Conservation (phyloP, 2,329 filamentous ascomycete species). For the Teratosphaeriaceae sp. region DNA sequence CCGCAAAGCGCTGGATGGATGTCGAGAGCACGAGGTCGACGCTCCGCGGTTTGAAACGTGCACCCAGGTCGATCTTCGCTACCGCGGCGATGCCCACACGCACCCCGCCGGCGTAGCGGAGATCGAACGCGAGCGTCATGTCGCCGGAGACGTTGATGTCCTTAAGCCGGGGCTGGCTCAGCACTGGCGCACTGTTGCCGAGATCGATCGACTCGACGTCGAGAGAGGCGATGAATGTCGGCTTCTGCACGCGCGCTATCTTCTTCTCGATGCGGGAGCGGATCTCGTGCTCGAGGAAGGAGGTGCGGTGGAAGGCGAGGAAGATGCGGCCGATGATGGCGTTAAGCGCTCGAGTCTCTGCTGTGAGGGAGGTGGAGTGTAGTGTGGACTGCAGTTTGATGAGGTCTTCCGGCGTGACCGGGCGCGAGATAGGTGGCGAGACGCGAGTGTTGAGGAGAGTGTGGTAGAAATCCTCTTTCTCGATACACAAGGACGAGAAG, state of each 20-base stretch:
- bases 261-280: constrained; percentile 89
- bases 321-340: constrained; percentile 85
- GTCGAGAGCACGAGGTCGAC: constrained; percentile 85
- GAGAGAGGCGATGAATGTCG: constrained; percentile 80
- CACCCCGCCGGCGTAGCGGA: constrained; percentile 85
- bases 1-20: constrained; percentile 76
- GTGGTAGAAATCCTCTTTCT: constrained; percentile 98
- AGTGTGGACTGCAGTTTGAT: constrained; percentile 84
- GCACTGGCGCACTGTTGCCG: constrained; percentile 77
- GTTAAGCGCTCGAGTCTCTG: constrained; percentile 91
- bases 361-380: constrained; percentile 74
- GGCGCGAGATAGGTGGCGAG: constrained; percentile 60
- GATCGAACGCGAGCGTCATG: constrained; percentile 75
- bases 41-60: constrained; percentile 81
- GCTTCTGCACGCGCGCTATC: constrained; percentile 87
- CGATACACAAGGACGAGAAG: constrained; percentile 90
- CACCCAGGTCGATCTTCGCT: constrained; percentile 81
- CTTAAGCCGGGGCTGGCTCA: constrained; percentile 81
- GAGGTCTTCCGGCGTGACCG: constrained; percentile 78
- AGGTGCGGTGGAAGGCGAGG: constrained; percentile 77
- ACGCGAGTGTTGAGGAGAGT: constrained; percentile 70
- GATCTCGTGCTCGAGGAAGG: constrained; percentile 71
- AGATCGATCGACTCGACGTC: constrained; percentile 77
- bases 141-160: constrained; percentile 91
- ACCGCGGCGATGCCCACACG: constrained; percentile 87